These are phyloP conservation scores for Oryza brachyantha DNA, from an alignment of 176 grass and related monocot species.

Conservation along the genomic window DNA sequence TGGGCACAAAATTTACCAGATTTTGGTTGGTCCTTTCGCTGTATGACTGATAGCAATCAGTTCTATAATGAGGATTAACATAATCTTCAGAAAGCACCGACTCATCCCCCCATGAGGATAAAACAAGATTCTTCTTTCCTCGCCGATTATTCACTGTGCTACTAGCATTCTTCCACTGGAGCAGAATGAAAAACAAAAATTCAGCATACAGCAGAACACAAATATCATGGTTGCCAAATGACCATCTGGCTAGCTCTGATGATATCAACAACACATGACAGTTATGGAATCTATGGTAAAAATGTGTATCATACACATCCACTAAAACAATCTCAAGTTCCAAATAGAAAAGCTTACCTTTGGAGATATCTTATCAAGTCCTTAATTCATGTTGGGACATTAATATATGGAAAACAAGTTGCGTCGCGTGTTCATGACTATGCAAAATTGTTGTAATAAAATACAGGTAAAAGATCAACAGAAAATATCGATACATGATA, in stretches of 20 bases:
- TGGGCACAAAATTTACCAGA: constrained; percentile 56
- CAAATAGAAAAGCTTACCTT: constrained; percentile 14
- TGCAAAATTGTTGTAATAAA: constrained; percentile 13
- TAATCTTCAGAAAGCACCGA: constrained; percentile 87
- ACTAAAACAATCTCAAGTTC: constrained; percentile 12
- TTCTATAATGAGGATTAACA: constrained; percentile 84
- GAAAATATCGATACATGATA: background rate
- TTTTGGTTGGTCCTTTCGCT: constrained; percentile 86
- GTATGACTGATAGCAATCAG: constrained; percentile 64
- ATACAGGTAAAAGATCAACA: constrained; percentile 18
- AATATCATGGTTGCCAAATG: constrained; percentile 7
- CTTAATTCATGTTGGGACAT: background rate
- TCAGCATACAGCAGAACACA: constrained; percentile 15
- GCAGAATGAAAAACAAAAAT: constrained; percentile 9
- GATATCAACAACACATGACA: constrained; percentile 16
- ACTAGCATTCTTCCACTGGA: constrained; percentile 69
- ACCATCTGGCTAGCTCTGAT: constrained; percentile 10
- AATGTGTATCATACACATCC: background rate
- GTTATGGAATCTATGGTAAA: background rate
- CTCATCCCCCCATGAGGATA: constrained; percentile 96
- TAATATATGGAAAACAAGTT: constrained; percentile 15
- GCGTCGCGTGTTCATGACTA: background rate
- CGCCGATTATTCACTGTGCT: constrained; percentile 80
- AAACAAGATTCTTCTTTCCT: constrained; percentile 90
- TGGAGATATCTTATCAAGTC: background rate